Evolutionary conservation across 768 basidiomycete genomes (phyloP).

Genomic region (Erythrobasidium yunnanense): DNA sequence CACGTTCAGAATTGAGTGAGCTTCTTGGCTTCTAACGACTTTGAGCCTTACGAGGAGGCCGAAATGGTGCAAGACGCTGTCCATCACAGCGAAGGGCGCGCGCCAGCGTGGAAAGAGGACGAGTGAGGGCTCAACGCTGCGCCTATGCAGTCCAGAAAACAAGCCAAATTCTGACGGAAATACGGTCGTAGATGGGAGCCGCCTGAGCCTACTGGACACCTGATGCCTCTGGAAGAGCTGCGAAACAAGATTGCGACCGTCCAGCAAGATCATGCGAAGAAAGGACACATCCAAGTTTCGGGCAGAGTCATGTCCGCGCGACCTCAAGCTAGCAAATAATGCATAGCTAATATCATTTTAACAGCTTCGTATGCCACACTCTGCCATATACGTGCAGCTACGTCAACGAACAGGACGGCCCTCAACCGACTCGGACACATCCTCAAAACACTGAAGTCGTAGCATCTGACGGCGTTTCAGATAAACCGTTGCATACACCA

Average conservation of each 20-base stretch:
- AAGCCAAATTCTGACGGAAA: background rate
- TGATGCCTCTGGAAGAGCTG: slow-evolving; percentile 50
- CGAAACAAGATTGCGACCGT: slow-evolving; percentile 61
- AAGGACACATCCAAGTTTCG: background rate
- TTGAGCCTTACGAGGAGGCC: too few relatives aligned
- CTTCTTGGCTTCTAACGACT: too few relatives aligned
- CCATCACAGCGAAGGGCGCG: too few relatives aligned
- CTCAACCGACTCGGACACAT: background rate
- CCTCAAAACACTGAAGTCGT: background rate
- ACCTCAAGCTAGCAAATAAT: background rate
- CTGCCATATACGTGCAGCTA: slow-evolving; percentile 28
- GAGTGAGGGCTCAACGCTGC: background rate
- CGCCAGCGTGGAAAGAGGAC: slow-evolving; percentile 19
- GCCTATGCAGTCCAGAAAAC: background rate
- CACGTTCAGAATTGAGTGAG: too few relatives aligned
- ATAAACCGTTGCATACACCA: too few relatives aligned
- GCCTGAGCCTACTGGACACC: slow-evolving; percentile 11
- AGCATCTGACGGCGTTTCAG: too few relatives aligned
- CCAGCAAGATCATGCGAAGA: background rate
- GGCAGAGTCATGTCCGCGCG: slow-evolving; percentile 6
- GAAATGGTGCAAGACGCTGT: too few relatives aligned
- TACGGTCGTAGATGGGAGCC: slow-evolving; percentile 18
- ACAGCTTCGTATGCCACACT: slow-evolving; percentile 27
- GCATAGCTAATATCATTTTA: too few relatives aligned
- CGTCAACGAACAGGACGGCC: slow-evolving; percentile 2